Evolutionary conservation across 2,329 filamentous ascomycete species (phyloP), one percentile per base, ranked within the genome.

Genomic region (Sclerotinia glacialis): DNA sequence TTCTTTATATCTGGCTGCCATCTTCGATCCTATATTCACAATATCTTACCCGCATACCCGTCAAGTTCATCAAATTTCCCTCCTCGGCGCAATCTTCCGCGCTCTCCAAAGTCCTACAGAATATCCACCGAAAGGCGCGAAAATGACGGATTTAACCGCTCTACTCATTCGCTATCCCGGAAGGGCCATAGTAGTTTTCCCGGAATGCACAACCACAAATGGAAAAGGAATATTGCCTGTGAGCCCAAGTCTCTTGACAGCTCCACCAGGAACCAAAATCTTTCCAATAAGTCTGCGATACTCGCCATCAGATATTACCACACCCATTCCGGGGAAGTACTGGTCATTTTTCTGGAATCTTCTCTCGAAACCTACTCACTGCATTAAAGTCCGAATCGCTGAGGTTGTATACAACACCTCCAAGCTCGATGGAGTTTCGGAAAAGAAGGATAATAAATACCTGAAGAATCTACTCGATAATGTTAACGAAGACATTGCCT

Each of bases 1-100:
- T 77, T 89, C 93, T 21, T 81, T 99, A 66, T 99, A 98, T 78
- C 87, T 99, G 31, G 92, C 95, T 68, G 93, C 93, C 70, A 92
- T 98, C 75, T 99, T 98, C 81, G 92, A 97, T 77, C 95, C 95
- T 3, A 85, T 99, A 77, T 98, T 99, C 80, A 96, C 93, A 14
- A 82, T 91, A 55, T 92, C 90, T 0, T 97, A 92, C 77, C 92
- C 93, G 0, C 81, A 83, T 68, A 89, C 87, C 3, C 85, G 86
- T 56, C 85, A 88, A 67, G 90, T 99, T 34, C 87, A 89, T 72
- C 89, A 84, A 55, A 86, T 98, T 56, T 89, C 90, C 4, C 86
- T 98, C 6, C 82, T 93, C 53, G 81, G 86, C 72, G 93, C 93
- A 59, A 87, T 96, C 59, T 74, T 88, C 26, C 86, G 88, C 69